Percentiles rank a stretch among this genome's conserved stretches.
phyloP scores from a whole-genome alignment of 768 basidiomycete species.

The Termitomyces sp. region DNA sequence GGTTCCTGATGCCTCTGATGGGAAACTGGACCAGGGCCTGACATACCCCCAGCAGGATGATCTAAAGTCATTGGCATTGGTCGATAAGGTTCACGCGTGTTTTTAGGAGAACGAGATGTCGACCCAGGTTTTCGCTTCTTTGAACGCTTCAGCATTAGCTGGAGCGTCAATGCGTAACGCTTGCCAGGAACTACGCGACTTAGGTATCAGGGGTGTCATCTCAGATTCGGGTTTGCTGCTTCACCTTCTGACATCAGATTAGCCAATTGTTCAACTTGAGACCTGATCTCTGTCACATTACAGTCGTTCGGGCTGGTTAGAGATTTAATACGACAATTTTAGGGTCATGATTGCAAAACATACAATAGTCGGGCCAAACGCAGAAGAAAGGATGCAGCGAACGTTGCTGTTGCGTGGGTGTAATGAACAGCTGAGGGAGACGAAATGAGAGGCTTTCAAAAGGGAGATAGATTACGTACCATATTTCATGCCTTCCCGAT shows the following conservation, averaged over 20 bases:
- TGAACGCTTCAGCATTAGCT: slow-evolving; percentile 82
- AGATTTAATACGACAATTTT: slow-evolving; percentile 6
- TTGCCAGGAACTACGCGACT: slow-evolving; percentile 80
- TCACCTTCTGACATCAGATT: slow-evolving; percentile 76
- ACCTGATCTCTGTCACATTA: slow-evolving; percentile 69
- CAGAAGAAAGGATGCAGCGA: slow-evolving; percentile 87
- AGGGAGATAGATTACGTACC: slow-evolving; percentile 42
- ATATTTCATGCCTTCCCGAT: slow-evolving; percentile 91
- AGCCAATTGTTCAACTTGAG: slow-evolving; percentile 76
- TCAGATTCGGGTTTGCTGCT: slow-evolving; percentile 21
- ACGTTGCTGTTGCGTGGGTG: slow-evolving; percentile 91
- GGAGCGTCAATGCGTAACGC: slow-evolving; percentile 87
- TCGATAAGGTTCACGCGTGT: slow-evolving; percentile 54
- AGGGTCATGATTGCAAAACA: slow-evolving; percentile 26
- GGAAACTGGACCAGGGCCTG: slow-evolving; percentile 27
- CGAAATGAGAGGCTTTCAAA: slow-evolving; percentile 4
- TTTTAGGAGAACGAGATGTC: slow-evolving; percentile 59
- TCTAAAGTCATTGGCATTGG: slow-evolving; percentile 48
- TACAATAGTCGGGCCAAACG: slow-evolving; percentile 87
- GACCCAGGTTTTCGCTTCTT: slow-evolving; percentile 59
- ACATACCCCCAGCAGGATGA: slow-evolving; percentile 26
- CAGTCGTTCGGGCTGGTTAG: slow-evolving; percentile 76
- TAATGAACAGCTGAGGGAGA: slow-evolving; percentile 71
- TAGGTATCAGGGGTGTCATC: slow-evolving; percentile 1
- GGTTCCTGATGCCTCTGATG: slow-evolving; percentile 45